A percentile compares a stretch with the other conserved stretches of the same genome.
These are phyloP conservation scores for Coelastrella sp. DNA, from an alignment of 139 green algal species.

Conservation along the genomic window DNA sequence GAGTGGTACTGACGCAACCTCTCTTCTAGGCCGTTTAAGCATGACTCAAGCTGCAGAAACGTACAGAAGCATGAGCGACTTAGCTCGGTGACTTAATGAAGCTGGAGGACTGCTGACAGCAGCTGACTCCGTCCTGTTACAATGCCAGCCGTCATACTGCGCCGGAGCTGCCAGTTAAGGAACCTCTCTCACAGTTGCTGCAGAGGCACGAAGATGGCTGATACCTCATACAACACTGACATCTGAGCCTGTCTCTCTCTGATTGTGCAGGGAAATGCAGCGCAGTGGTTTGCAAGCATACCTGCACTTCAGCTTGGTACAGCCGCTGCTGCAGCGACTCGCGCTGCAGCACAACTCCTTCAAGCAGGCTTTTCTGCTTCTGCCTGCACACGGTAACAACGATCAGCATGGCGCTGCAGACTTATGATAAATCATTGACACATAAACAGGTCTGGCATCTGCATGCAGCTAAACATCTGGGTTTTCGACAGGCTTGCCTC, in stretches of 20 bases:
- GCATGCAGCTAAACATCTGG: too few species aligned
- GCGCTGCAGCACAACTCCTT: constrained; percentile 62
- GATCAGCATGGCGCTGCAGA: neutral
- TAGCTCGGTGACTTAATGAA: neutral
- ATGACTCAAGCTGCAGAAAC: constrained; percentile 48
- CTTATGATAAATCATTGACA: too few species aligned
- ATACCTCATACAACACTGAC: neutral
- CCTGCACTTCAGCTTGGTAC: constrained; percentile 73
- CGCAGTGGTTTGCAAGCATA: constrained; percentile 12
- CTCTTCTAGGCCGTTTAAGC: constrained; percentile 64
- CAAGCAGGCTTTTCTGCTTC: constrained; percentile 79
- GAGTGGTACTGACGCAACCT: constrained; percentile 76
- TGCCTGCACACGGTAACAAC: constrained; percentile 15
- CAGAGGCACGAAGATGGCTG: neutral
- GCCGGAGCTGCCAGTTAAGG: too few species aligned
- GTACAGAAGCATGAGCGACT: too few species aligned
- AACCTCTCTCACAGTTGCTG: too few species aligned
- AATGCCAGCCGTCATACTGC: too few species aligned
- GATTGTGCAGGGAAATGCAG: too few species aligned
- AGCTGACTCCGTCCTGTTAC: too few species aligned
- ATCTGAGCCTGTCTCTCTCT: too few species aligned
- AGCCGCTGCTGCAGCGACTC: constrained; percentile 79
- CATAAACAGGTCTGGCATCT: too few species aligned
- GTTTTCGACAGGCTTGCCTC: too few species aligned
- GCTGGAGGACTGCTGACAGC: neutral